phyloP scores from a whole-genome alignment of 306 rosid species.

The Geum urbanum region DNA sequence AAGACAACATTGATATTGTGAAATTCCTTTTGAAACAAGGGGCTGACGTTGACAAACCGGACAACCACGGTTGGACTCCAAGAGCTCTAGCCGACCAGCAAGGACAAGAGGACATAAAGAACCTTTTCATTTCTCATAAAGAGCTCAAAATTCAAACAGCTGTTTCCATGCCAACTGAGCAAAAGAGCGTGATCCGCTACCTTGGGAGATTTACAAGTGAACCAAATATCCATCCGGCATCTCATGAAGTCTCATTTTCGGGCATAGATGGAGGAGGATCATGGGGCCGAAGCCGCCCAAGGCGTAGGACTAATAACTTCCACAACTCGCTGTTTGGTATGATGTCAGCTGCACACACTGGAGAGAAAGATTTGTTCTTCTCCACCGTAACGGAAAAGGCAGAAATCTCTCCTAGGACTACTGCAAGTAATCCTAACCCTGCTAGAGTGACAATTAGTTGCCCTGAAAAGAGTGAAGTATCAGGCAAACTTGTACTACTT shows the following conservation, averaged over 20 bases:
- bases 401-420: constrained; percentile 19
- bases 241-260: constrained; percentile 38
- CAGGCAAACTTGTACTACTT: constrained; percentile 65
- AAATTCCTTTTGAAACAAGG: constrained; percentile 59
- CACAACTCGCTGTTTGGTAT: constrained; percentile 78
- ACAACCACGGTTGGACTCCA: constrained; percentile 68
- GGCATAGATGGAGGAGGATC: constrained; percentile 40
- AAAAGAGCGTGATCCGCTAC: constrained; percentile 29
- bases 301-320: constrained; percentile 61
- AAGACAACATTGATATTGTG: constrained; percentile 56
- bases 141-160: constrained; percentile 39
- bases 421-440: constrained; percentile 11
- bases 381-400: constrained; percentile 23
- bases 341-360: constrained; percentile 59
- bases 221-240: constrained; percentile 48
- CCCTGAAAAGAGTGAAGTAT: constrained; percentile 54
- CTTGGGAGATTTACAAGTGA: constrained; percentile 71
- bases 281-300: constrained; percentile 43
- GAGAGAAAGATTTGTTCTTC: constrained; percentile 40
- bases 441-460: constrained; percentile 65
- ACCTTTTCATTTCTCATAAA: constrained; percentile 41
- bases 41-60: constrained; percentile 56
- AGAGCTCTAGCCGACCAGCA: constrained; percentile 79
- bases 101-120: constrained; percentile 60
- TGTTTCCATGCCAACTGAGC: constrained; percentile 31